Evolutionary conservation across 2,329 filamentous ascomycete species (phyloP).

Genomic region (Alternaria atra): DNA sequence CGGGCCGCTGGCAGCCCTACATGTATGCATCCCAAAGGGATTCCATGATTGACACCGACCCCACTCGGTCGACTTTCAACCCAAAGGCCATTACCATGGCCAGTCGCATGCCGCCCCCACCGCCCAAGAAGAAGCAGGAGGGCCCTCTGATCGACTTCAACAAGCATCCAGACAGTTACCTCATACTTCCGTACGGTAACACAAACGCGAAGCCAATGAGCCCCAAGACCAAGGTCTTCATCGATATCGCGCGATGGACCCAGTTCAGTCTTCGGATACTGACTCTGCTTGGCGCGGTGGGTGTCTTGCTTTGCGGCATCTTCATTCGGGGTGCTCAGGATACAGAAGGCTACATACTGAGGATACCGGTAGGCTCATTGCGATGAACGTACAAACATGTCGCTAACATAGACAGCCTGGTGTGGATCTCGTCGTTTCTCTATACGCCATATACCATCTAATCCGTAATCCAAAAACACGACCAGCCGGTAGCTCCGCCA

Average conservation of each 20-base stretch:
- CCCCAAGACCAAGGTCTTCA: slow-evolving; percentile 72
- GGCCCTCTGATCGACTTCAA: slow-evolving; percentile 86
- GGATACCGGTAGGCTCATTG: slow-evolving; percentile 71
- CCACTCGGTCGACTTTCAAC: slow-evolving; percentile 69
- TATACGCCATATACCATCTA: slow-evolving; percentile 85
- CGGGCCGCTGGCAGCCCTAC: slow-evolving; percentile 70
- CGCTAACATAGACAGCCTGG: slow-evolving; percentile 67
- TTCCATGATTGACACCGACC: slow-evolving; percentile 60
- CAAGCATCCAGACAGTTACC: slow-evolving; percentile 80
- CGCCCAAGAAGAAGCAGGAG: slow-evolving; percentile 69
- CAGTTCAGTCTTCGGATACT: slow-evolving; percentile 75
- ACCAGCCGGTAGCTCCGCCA: slow-evolving; percentile 81
- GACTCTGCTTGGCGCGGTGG: slow-evolving; percentile 73
- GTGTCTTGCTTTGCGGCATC: slow-evolving; percentile 78
- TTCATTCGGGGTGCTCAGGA: slow-evolving; percentile 74
- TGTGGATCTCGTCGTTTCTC: slow-evolving; percentile 74
- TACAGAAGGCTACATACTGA: slow-evolving; percentile 76
- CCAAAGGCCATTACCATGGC: slow-evolving; percentile 86
- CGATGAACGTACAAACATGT: neutral
- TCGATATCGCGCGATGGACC: slow-evolving; percentile 73
- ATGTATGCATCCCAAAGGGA: slow-evolving; percentile 68
- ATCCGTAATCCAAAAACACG: slow-evolving; percentile 73
- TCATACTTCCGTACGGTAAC: slow-evolving; percentile 69
- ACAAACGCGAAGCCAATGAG: slow-evolving; percentile 72
- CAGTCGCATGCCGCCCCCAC: slow-evolving; percentile 72